Percentiles rank a stretch among this genome's conserved stretches.
phyloP scores from a whole-genome alignment of 1,284 basidiomycete species.

The Puccinia brachypodii region DNA sequence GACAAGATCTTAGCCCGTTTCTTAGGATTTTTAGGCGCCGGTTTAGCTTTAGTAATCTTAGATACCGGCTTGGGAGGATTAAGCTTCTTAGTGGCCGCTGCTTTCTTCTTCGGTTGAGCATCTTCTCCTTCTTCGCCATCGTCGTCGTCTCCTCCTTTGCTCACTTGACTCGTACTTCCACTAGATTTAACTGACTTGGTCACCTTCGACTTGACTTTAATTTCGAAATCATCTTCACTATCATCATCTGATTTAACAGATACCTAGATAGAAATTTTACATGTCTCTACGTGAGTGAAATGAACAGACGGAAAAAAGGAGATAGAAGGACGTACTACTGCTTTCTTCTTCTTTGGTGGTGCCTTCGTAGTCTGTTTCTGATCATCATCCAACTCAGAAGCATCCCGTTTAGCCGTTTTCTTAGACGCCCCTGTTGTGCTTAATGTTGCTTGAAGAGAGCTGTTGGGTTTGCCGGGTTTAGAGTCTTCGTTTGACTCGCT shows the following conservation, averaged over 20 bases:
- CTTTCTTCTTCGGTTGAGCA: slow-evolving; percentile 1
- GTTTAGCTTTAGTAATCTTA: neutral
- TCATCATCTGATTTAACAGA: neutral
- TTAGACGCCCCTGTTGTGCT: slow-evolving; percentile 7
- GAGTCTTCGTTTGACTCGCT: neutral
- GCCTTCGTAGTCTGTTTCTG: neutral
- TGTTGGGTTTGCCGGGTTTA: neutral
- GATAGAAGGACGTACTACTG: neutral
- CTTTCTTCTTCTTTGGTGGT: slow-evolving; percentile 11
- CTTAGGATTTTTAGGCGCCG: neutral
- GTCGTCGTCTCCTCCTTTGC: neutral
- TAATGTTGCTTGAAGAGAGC: neutral
- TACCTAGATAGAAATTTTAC: neutral
- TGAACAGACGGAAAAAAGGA: neutral
- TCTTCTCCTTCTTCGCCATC: neutral
- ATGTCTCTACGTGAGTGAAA: neutral
- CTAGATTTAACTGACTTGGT: neutral
- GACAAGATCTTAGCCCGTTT: neutral
- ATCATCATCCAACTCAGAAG: neutral
- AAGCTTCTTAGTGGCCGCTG: neutral
- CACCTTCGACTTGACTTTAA: slow-evolving; percentile 1
- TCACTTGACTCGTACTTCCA: neutral
- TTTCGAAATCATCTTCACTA: slow-evolving; percentile 6
- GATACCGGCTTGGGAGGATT: neutral
- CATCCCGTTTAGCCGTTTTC: slow-evolving; percentile 11